Conservation (phyloP, 1,139 yeast species). For the Meyerozyma elateridarum region DNA sequence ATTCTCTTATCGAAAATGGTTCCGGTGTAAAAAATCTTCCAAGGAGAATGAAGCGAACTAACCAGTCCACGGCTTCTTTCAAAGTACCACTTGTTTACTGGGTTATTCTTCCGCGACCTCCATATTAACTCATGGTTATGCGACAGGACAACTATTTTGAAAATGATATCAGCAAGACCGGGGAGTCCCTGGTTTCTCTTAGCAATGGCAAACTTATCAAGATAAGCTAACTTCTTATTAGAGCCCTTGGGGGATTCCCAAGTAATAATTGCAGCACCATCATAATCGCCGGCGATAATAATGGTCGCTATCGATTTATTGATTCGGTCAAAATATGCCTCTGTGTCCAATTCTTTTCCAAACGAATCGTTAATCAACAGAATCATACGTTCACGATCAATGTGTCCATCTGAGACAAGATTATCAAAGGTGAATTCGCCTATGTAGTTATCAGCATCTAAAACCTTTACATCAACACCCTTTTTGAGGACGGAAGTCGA, state of each 20-base stretch:
- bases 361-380: constrained; percentile 75
- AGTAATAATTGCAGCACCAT: constrained; percentile 90
- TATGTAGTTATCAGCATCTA: constrained; percentile 31
- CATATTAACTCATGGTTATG: constrained; percentile 78
- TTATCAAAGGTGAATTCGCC: constrained; percentile 37
- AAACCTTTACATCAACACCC: constrained; percentile 64
- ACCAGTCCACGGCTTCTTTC: constrained; percentile 80
- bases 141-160: constrained; percentile 67
- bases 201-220: constrained; percentile 91
- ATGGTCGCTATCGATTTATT: constrained; percentile 66
- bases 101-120: constrained; percentile 82
- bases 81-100: constrained; percentile 96
- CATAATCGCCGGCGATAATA: constrained; percentile 88
- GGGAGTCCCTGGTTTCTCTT: constrained; percentile 82
- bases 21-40: constrained; percentile 73
- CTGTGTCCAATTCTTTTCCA: constrained; percentile 58
- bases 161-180: constrained; percentile 89
- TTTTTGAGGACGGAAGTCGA: constrained; percentile 77
- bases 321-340: constrained; percentile 62
- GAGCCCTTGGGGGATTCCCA: constrained; percentile 45
- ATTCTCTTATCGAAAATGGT: constrained; percentile 37
- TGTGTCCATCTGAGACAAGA: constrained; percentile 40
- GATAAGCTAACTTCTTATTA: constrained; percentile 48
- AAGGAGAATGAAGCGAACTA: constrained; percentile 46
- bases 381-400: constrained; percentile 57